Evolutionary conservation across 2,329 filamentous ascomycete species (phyloP).

Genomic region (Epichloe gansuensis): DNA sequence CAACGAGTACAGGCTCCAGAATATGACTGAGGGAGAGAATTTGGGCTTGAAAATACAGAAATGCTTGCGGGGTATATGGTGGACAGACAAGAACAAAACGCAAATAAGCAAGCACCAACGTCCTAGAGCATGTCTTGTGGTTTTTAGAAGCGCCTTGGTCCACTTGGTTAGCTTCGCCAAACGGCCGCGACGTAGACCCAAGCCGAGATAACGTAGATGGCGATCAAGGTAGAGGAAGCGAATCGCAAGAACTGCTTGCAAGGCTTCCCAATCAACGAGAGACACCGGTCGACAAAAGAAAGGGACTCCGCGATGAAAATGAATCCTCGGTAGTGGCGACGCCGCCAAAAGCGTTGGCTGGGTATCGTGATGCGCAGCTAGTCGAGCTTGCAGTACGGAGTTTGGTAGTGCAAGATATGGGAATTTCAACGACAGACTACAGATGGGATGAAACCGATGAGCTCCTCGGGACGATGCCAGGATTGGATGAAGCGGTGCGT

Average conservation of each 20-base stretch:
- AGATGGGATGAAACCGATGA: not conserved
- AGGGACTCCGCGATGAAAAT: not conserved
- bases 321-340: not conserved
- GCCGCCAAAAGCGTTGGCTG: not conserved
- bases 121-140: conserved; percentile 10
- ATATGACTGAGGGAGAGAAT: not conserved
- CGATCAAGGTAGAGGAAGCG: not conserved
- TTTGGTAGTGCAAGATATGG: not conserved
- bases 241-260: not conserved
- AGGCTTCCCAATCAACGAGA: not conserved
- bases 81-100: not conserved
- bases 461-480: not conserved
- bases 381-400: not conserved
- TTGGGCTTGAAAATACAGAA: not conserved
- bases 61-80: not conserved
- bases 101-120: not conserved
- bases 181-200: not conserved
- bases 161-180: not conserved
- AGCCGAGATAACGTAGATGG: not conserved
- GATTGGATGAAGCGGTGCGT: not conserved
- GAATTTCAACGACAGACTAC: not conserved
- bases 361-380: conserved; percentile 2
- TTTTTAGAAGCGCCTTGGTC: not conserved
- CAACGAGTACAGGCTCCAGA: not conserved
- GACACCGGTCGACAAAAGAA: not conserved